These are phyloP conservation scores for Candida vaughaniae DNA, from an alignment of 805 yeast species.

Conservation along the genomic window DNA sequence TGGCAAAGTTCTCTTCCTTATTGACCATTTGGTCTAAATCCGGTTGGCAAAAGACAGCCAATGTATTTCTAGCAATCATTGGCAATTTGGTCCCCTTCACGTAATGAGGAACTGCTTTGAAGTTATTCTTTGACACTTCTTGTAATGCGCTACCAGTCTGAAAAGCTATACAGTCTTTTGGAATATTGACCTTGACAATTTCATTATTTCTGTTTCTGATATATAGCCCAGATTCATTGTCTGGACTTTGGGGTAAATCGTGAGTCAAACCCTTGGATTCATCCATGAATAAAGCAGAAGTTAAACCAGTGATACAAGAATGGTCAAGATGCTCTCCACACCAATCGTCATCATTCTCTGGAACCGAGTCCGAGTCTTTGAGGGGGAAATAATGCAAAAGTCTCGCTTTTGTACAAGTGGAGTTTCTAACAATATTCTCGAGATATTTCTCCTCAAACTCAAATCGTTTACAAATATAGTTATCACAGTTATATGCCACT, in stretches of 20 bases:
- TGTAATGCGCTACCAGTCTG: slow-evolving; percentile 61
- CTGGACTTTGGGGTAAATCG: slow-evolving; percentile 37
- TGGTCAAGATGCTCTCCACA: slow-evolving; percentile 65
- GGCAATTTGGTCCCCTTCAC: slow-evolving; percentile 44
- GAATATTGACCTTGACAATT: slow-evolving; percentile 51
- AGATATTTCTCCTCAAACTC: slow-evolving; percentile 38
- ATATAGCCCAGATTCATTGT: slow-evolving; percentile 49
- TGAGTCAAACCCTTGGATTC: slow-evolving; percentile 26
- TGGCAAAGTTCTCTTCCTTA: slow-evolving; percentile 46
- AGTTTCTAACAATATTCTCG: slow-evolving; percentile 43
- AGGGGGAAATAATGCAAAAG: slow-evolving; percentile 53
- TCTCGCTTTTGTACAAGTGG: slow-evolving; percentile 59
- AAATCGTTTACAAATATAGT: slow-evolving; percentile 30
- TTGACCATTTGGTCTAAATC: slow-evolving; percentile 50
- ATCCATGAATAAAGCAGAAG: slow-evolving; percentile 51
- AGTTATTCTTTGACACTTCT: slow-evolving; percentile 46
- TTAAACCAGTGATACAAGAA: slow-evolving; percentile 57
- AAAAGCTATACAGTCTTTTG: slow-evolving; percentile 55
- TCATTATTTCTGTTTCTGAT: slow-evolving; percentile 46
- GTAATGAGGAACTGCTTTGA: slow-evolving; percentile 59
- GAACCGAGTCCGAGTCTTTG: slow-evolving; percentile 2
- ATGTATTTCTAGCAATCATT: slow-evolving; percentile 48
- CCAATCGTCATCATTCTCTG: slow-evolving; percentile 41
- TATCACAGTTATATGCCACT: slow-evolving; percentile 57
- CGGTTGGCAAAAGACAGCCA: slow-evolving; percentile 66